phyloP scores from a whole-genome alignment of 108 stramenopile genomes.

The Ochromonas danica region DNA sequence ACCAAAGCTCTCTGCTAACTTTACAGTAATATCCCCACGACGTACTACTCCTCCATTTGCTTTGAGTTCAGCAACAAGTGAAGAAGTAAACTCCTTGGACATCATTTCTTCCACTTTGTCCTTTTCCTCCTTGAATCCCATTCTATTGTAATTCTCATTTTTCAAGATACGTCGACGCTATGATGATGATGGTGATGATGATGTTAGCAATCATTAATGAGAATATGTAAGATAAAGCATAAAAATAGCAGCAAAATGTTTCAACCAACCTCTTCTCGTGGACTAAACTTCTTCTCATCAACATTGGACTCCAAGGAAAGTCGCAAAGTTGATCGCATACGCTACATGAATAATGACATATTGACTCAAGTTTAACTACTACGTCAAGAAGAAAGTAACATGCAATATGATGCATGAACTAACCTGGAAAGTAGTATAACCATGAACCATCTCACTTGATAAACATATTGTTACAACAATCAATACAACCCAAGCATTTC shows the following conservation, averaged over 20 bases:
- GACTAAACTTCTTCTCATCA: slow-evolving; percentile 67
- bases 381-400: no score
- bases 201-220: slow-evolving; percentile 81
- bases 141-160: slow-evolving; percentile 63
- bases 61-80: slow-evolving; percentile 70
- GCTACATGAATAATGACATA: no score
- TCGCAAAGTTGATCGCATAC: no score
- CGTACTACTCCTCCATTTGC: slow-evolving; percentile 62
- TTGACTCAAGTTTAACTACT: no score
- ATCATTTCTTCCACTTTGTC: slow-evolving; percentile 68
- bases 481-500: no score
- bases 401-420: no score
- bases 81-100: slow-evolving; percentile 68
- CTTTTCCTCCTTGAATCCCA: slow-evolving; percentile 80
- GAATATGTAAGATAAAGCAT: slow-evolving; percentile 73
- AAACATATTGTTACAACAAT: no score
- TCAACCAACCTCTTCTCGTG: slow-evolving; percentile 83
- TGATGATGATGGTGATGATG: slow-evolving; percentile 62
- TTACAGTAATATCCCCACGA: slow-evolving; percentile 60
- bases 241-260: slow-evolving; percentile 76
- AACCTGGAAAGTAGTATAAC: no score
- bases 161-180: slow-evolving; percentile 44
- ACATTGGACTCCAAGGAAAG: no score
- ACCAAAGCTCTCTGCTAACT: slow-evolving; percentile 48
- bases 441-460: no score